These are phyloP conservation scores for Bocquillonia castaneifolia DNA, from an alignment of 441 rosid genomes.

Conservation along the genomic window DNA sequence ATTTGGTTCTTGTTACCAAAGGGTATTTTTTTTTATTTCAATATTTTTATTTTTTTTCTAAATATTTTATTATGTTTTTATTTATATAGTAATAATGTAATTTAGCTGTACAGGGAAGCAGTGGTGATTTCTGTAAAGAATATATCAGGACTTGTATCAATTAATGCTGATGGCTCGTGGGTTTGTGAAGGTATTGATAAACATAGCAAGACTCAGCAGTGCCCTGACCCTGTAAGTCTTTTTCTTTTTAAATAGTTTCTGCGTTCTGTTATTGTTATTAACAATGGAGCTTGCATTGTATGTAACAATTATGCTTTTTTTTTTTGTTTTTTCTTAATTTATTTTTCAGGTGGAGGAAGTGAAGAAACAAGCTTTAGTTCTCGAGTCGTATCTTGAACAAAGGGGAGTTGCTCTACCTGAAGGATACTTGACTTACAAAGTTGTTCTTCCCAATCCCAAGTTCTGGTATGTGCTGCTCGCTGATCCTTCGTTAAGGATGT, in stretches of 20 bases:
- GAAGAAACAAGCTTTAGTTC: constrained; percentile 57
- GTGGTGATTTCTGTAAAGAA: constrained; percentile 72
- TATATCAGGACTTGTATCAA: constrained; percentile 59
- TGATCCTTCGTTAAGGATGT: background rate
- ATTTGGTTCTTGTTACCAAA: constrained; percentile 64
- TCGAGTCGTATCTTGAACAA: constrained; percentile 86
- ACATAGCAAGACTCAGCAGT: constrained; percentile 35
- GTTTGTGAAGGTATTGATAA: constrained; percentile 47
- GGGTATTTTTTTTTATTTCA: constrained; percentile 31
- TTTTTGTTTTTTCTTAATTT: too few relatives aligned
- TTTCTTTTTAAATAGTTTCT: background rate
- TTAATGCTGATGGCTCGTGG: constrained; percentile 78
- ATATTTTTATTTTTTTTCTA: background rate
- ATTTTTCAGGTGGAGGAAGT: constrained; percentile 57
- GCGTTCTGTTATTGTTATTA: background rate
- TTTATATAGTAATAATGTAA: background rate
- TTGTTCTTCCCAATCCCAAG: constrained; percentile 77
- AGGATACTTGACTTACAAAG: constrained; percentile 77
- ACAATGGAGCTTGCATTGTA: too few relatives aligned
- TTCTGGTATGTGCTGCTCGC: constrained; percentile 43
- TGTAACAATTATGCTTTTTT: too few relatives aligned
- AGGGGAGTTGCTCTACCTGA: constrained; percentile 74
- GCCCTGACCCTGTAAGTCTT: constrained; percentile 70
- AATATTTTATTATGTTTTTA: background rate
- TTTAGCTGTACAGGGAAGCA: constrained; percentile 45